phyloP scores from a whole-genome alignment of 768 basidiomycete species.

The Tremella mesenterica region DNA sequence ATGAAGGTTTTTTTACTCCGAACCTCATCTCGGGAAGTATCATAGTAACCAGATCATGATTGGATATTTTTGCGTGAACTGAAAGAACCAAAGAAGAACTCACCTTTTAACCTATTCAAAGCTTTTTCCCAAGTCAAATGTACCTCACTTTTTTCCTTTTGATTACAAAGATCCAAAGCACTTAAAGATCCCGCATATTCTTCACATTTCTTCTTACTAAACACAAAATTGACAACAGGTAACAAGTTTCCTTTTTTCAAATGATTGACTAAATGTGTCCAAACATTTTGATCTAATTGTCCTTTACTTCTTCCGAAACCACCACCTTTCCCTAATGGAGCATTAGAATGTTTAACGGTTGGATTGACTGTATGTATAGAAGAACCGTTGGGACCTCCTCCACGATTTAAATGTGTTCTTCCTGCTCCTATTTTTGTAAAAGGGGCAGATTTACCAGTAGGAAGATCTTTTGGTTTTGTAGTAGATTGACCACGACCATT shows the following conservation, averaged over 20 bases:
- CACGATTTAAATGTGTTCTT: constrained; percentile 48
- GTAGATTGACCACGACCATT: constrained; percentile 69
- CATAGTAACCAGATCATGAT: too few species aligned
- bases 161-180: constrained; percentile 75
- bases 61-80: background rate
- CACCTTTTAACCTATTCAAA: constrained; percentile 80
- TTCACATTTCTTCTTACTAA: constrained; percentile 94
- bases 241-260: constrained; percentile 76
- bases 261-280: constrained; percentile 77
- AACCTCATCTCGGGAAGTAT: too few species aligned
- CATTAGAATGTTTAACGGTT: constrained; percentile 17
- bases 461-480: constrained; percentile 37
- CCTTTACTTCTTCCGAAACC: constrained; percentile 43
- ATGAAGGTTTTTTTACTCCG: too few species aligned
- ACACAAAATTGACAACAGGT: constrained; percentile 92
- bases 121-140: constrained; percentile 92
- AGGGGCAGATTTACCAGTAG: constrained; percentile 32
- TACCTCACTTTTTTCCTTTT: constrained; percentile 92
- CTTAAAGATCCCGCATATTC: constrained; percentile 86
- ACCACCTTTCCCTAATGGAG: constrained; percentile 17
- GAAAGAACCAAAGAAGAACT: constrained; percentile 7
- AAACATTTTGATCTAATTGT: constrained; percentile 77
- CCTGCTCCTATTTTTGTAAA: constrained; percentile 36
- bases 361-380: constrained; percentile 22
- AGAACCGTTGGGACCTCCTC: constrained; percentile 46